Evolutionary conservation across 805 yeast species (phyloP).

Genomic region (Lipomyces kockii): DNA sequence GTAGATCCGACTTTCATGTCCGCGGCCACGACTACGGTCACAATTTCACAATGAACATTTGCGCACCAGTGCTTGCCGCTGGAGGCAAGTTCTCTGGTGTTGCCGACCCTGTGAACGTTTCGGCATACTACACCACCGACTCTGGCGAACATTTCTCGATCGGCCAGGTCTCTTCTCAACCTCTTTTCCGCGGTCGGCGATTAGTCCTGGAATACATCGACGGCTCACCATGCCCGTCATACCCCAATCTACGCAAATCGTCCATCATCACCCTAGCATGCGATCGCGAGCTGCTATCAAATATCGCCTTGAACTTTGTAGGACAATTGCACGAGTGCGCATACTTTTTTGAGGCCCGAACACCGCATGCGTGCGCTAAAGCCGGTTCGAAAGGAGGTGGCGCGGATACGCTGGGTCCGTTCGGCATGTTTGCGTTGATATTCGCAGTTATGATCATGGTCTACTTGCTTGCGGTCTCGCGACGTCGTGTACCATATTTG

Average conservation of each 20-base stretch:
- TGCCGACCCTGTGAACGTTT: conserved; percentile 49
- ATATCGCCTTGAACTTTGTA: conserved; percentile 59
- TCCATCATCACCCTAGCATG: conserved; percentile 75
- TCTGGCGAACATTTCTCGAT: conserved; percentile 55
- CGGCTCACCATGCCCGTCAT: conserved; percentile 57
- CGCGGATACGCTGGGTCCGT: conserved; percentile 56
- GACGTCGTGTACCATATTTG: conserved; percentile 33
- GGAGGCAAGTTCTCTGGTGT: conserved; percentile 46
- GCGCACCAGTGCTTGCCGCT: conserved; percentile 58
- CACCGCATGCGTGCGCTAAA: conserved; percentile 86
- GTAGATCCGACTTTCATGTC: conserved; percentile 61
- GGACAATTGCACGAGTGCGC: conserved; percentile 78
- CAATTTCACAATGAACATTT: conserved; percentile 77
- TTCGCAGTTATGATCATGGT: conserved; percentile 29
- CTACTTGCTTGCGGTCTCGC: conserved; percentile 33
- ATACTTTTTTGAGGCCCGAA: conserved; percentile 80
- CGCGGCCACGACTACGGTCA: conserved; percentile 69
- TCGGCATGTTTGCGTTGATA: conserved; percentile 58
- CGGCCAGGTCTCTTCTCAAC: conserved; percentile 58
- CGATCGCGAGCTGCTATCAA: conserved; percentile 69
- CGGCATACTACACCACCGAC: conserved; percentile 60
- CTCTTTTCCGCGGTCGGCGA: conserved; percentile 72
- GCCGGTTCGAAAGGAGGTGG: conserved; percentile 54
- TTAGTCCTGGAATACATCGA: conserved; percentile 68
- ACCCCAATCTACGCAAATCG: conserved; percentile 60